phyloP scores from a whole-genome alignment of 208 protist genomes.

The Endotrypanum monterogeii region DNA sequence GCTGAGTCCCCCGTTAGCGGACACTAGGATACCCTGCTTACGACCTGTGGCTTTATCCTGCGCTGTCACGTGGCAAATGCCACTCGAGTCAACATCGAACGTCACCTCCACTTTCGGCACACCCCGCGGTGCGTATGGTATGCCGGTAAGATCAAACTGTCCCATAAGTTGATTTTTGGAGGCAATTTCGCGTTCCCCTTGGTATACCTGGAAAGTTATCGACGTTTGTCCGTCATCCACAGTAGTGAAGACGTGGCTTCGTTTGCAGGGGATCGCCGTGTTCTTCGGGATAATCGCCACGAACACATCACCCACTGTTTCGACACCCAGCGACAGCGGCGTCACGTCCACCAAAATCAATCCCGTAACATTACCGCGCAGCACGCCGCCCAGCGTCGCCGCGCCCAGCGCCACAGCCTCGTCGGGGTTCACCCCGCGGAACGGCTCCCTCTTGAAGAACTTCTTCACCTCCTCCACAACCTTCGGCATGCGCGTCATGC shows the following conservation, averaged over 20 bases:
- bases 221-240: conserved; percentile 79
- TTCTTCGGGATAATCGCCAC: conserved; percentile 98
- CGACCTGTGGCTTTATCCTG: conserved; percentile 95
- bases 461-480: conserved; percentile 88
- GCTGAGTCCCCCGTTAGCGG: too few relatives aligned
- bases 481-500: conserved; percentile 98
- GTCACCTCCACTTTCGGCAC: conserved; percentile 97
- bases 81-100: conserved; percentile 99
- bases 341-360: conserved; percentile 99
- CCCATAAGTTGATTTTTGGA: conserved; percentile 95
- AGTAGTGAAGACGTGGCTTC: conserved; percentile 90
- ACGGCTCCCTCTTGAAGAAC: conserved; percentile 95
- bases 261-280: conserved; percentile 98
- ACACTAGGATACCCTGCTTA: too few relatives aligned
- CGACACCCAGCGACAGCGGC: conserved; percentile 98
- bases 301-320: conserved; percentile 98
- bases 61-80: conserved; percentile 98
- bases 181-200: conserved; percentile 95
- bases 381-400: conserved; percentile 97
- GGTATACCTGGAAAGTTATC: conserved; percentile 95
- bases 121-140: conserved; percentile 92
- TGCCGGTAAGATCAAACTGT: conserved; percentile 93
- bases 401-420: conserved; percentile 99
- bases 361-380: conserved; percentile 93
- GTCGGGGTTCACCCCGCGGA: conserved; percentile 99